Conservation (phyloP, 208 protist genomes). For the Blechomonas ayalai region DNA sequence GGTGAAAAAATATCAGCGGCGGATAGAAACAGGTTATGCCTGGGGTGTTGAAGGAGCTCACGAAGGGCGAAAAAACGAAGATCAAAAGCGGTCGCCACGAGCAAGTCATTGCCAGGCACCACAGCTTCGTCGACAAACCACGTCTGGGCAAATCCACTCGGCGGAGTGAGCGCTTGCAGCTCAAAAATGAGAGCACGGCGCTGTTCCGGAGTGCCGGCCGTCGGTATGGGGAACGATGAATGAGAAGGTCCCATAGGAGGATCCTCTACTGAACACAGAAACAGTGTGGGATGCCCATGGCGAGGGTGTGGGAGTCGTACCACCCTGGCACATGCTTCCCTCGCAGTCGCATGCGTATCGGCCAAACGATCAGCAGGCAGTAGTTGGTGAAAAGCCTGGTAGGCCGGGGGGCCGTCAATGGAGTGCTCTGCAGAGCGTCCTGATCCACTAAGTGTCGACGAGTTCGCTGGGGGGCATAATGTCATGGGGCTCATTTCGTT, state of each 20-base stretch:
- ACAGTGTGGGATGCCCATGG: conserved; percentile 45
- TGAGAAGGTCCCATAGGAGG: neutral
- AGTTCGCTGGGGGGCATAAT: no score
- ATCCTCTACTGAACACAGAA: conserved; percentile 11
- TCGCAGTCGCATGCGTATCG: no score
- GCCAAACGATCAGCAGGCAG: no score
- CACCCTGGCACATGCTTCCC: conserved; percentile 18
- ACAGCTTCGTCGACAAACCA: conserved; percentile 34
- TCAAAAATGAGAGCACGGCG: conserved; percentile 27
- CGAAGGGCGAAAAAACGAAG: conserved; percentile 50
- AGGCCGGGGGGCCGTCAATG: no score
- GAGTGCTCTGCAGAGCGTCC: no score
- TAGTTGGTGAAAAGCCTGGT: no score
- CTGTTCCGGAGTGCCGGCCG: no score
- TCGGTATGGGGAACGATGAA: no score
- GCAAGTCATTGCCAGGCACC: conserved; percentile 15
- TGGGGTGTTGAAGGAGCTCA: conserved; percentile 13
- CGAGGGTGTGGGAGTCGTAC: conserved; percentile 60
- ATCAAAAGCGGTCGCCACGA: conserved; percentile 54
- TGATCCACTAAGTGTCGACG: no score
- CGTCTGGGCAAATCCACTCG: conserved; percentile 42
- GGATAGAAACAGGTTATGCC: conserved; percentile 23
- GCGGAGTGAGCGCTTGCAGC: conserved; percentile 32
- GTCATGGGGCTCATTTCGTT: no score
- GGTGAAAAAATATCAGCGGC: conserved; percentile 20